Evolutionary conservation across 2,329 filamentous ascomycete genomes (phyloP).

Genomic region (Claviceps purpurea): DNA sequence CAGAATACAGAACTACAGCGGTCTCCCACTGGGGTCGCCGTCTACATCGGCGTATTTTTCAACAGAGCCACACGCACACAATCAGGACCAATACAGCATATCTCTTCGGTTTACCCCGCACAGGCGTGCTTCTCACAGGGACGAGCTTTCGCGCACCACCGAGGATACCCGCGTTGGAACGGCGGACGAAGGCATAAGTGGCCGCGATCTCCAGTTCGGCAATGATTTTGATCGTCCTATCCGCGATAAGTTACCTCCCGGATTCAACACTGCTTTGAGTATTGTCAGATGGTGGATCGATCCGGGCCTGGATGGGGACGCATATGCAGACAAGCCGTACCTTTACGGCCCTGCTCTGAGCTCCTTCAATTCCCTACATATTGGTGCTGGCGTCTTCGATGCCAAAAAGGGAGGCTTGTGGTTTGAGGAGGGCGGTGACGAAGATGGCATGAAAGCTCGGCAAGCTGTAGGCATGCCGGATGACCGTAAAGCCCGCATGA

Average conservation of each 20-base stretch:
- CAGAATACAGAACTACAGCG: conserved; percentile 52
- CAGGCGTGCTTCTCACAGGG: conserved; percentile 11
- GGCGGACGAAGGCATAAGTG: conserved; percentile 41
- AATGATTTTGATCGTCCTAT: conserved; percentile 94
- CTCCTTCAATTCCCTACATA: conserved; percentile 63
- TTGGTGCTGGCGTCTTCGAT: conserved; percentile 42
- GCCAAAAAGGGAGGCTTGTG: conserved; percentile 36
- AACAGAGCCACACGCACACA: conserved; percentile 48
- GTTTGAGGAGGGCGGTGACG: conserved; percentile 54
- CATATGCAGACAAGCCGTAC: conserved; percentile 74
- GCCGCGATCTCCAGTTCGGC: conserved; percentile 70
- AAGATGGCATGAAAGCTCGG: conserved; percentile 35
- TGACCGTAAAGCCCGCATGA: conserved; percentile 39
- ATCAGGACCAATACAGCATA: conserved; percentile 73
- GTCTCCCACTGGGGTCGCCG: conserved; percentile 61
- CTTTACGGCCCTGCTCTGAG: conserved; percentile 73
- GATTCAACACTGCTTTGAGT: conserved; percentile 71
- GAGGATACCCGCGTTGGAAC: conserved; percentile 4
- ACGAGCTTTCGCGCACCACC: not conserved
- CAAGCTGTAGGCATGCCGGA: conserved; percentile 35
- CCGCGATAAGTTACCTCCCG: conserved; percentile 69
- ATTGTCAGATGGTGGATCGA: conserved; percentile 88
- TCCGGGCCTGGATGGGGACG: conserved; percentile 79
- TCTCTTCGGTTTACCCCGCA: conserved; percentile 68
- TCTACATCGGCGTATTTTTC: conserved; percentile 66